phyloP scores from a whole-genome alignment of 129 eudicot genomes.

The Tanacetum coccineum region DNA sequence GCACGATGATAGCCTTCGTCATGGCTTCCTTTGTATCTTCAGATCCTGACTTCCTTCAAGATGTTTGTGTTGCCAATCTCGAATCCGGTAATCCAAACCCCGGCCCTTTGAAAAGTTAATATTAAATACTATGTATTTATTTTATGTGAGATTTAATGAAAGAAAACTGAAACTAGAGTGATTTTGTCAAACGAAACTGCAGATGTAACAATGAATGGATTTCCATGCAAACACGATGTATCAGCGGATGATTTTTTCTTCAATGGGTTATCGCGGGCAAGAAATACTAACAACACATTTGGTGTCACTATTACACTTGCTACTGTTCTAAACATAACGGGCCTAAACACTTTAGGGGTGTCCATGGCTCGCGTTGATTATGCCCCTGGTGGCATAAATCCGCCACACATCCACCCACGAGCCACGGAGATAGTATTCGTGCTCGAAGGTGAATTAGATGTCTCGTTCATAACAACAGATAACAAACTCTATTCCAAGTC shows the following conservation, averaged over 20 bases:
- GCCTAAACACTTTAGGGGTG: constrained; percentile 77
- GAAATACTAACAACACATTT: constrained; percentile 9
- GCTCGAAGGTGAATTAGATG: constrained; percentile 56
- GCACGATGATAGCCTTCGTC: constrained; percentile 9
- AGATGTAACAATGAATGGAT: constrained; percentile 13
- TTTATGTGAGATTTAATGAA: not conserved
- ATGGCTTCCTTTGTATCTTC: constrained; percentile 25
- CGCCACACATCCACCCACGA: constrained; percentile 53
- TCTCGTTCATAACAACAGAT: constrained; percentile 63
- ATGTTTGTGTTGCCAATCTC: too few relatives aligned
- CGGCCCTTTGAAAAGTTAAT: too few relatives aligned
- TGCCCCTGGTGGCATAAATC: constrained; percentile 51
- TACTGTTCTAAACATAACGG: constrained; percentile 48
- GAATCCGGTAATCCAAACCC: constrained; percentile 33
- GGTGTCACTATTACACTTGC: constrained; percentile 23
- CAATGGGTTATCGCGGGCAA: not conserved
- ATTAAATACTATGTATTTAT: not conserved
- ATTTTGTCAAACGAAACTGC: not conserved
- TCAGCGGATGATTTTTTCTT: constrained; percentile 18
- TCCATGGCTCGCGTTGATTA: too few relatives aligned
- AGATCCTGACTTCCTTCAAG: constrained; percentile 74
- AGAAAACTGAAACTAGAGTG: too few relatives aligned
- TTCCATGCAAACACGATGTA: constrained; percentile 1
- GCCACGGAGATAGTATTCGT: constrained; percentile 77
- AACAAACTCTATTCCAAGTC: constrained; percentile 48